Base-by-base conservation (phyloP, 1,284 basidiomycete species). In the Malassezia furfur region DNA sequence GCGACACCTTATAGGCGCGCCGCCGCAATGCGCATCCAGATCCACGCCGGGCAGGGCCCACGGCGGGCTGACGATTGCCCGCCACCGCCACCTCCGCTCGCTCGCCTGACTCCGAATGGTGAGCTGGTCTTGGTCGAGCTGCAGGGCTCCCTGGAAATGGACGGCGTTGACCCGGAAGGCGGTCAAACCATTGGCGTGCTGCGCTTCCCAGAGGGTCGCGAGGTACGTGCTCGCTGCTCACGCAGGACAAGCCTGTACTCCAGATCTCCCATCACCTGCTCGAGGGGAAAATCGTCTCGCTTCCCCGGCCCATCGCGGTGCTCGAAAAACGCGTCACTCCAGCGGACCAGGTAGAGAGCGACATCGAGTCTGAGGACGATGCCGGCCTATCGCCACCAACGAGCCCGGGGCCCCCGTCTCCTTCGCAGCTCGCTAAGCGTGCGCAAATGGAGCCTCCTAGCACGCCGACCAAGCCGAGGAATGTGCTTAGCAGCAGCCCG, bases 231-330 rank as follows among this genome's bases (percentile, higher is more conserved):
- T 22, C 14, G n/a, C 15, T 5, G 37, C 48, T 14, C 64, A 88
- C 40, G 14, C 30, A 43, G 84, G 83, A 83, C 61, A 86, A 85
- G 65, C 84, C 87, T 0, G 87, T 84, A 0, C 79, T 94, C 5
- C 78, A 81, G 59, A 85, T 94, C 54, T 89, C 89, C 7, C 85
- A 91, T 75, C 87, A 94, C 69, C 78, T 89, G 15, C 81, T 94
- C 1, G 90, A 94, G 70, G 90, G 90, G 45, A 88, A 87, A 69
- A 79, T 93, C 53, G 80, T 83, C 35, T 80, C 78, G 39, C 79
- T 94, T 1, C 50, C 59, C 0, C 44, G 52, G 21, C 71, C 71
- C 2, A 34, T 72, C 4, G 70, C 71, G 10, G 65, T 74, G 4
- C 48, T 72, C 1, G 54, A 69, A 51, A 72, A 72, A 57, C 40